phyloP scores from a whole-genome alignment of 306 rosid genomes.

The Vachellia pachyceras region DNA sequence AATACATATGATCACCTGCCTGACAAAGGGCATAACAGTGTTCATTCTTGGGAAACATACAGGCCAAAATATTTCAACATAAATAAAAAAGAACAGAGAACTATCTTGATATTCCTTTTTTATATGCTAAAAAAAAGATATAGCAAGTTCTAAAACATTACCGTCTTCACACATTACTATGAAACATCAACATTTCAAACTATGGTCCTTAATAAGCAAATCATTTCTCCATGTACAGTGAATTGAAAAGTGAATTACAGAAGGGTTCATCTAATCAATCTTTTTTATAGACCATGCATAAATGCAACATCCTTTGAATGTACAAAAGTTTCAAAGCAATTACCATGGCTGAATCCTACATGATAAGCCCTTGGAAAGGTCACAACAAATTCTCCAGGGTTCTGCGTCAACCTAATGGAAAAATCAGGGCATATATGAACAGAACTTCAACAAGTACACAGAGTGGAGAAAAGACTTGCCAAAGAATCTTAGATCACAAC shows the following conservation, averaged over 20 bases:
- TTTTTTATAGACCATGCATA: conserved; percentile 4
- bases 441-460: conserved; percentile 42
- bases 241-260: conserved; percentile 31
- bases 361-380: conserved; percentile 99
- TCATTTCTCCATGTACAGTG: conserved; percentile 23
- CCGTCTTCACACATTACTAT: neutral
- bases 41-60: neutral
- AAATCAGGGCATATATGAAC: conserved; percentile 43
- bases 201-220: conserved; percentile 28
- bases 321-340: conserved; percentile 50
- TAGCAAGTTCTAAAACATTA: conserved; percentile 35
- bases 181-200: conserved; percentile 22
- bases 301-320: conserved; percentile 24
- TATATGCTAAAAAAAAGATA: neutral
- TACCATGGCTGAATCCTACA: conserved; percentile 99
- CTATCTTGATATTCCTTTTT: neutral
- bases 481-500: conserved; percentile 36
- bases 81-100: neutral
- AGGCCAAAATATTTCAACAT: conserved; percentile 22
- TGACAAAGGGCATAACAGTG: neutral
- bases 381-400: conserved; percentile 98
- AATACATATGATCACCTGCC: conserved; percentile 10
- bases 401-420: conserved; percentile 89
- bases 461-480: conserved; percentile 19
- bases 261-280: conserved; percentile 22